phyloP scores from a whole-genome alignment of 2,329 filamentous ascomycete species.

The Curvularia sp. region DNA sequence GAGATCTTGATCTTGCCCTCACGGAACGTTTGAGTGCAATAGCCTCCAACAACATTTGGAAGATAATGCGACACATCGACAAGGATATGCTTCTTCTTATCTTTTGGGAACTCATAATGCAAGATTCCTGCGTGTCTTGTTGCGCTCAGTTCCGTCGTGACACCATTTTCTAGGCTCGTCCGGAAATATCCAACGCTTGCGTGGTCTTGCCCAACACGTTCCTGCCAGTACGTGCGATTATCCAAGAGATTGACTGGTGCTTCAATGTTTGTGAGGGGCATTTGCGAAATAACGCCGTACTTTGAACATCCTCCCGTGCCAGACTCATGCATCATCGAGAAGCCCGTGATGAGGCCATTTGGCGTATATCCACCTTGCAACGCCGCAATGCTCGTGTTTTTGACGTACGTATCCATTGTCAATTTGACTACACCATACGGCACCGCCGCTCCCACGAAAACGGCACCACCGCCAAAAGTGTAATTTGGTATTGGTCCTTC shows the following conservation, averaged over 20 bases:
- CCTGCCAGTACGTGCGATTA: conserved; percentile 51
- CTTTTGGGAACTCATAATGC: conserved; percentile 64
- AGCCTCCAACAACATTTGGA: conserved; percentile 29
- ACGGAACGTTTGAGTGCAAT: conserved; percentile 26
- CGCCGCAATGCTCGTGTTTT: conserved; percentile 29
- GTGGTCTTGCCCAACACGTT: conserved; percentile 43
- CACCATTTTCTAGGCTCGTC: conserved; percentile 62
- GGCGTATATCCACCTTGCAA: conserved; percentile 50
- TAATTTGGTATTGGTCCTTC: conserved; percentile 55
- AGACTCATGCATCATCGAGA: conserved; percentile 47
- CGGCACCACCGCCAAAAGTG: conserved; percentile 51
- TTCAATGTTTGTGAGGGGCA: conserved; percentile 54
- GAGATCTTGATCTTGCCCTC: conserved; percentile 23
- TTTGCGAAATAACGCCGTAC: conserved; percentile 68
- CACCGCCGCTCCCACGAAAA: conserved; percentile 43
- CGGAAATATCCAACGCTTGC: conserved; percentile 69
- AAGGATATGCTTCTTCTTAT: conserved; percentile 50
- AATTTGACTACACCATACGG: conserved; percentile 48
- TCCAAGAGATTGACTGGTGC: conserved; percentile 49
- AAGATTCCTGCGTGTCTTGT: conserved; percentile 65
- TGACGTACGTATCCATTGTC: conserved; percentile 46
- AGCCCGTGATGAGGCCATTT: conserved; percentile 45
- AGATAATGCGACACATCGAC: conserved; percentile 55
- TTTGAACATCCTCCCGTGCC: conserved; percentile 72
- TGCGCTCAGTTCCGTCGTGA: conserved; percentile 65